Evolutionary conservation across 1,284 basidiomycete genomes (phyloP).

Genomic region (Ceratobasidium sp.): DNA sequence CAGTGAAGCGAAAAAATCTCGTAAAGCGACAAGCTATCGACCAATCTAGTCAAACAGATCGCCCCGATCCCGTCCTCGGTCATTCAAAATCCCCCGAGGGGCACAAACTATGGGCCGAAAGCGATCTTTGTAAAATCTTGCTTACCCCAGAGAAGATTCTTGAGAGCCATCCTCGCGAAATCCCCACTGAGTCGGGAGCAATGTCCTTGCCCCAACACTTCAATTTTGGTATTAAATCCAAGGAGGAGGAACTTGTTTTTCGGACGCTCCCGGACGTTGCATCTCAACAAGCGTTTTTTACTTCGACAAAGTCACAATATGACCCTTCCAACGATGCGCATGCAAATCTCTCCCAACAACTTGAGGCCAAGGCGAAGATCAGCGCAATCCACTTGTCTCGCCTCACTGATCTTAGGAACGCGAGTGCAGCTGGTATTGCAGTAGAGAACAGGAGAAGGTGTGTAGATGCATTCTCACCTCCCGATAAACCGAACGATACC

Average conservation of each 20-base stretch:
- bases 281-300: constrained; percentile 35
- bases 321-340: constrained; percentile 1
- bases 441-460: constrained; percentile 39
- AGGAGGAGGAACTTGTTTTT: constrained; percentile 38
- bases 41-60: constrained; percentile 7
- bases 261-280: constrained; percentile 33
- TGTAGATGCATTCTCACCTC: constrained; percentile 36
- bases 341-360: not conserved
- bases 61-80: constrained; percentile 28
- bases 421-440: constrained; percentile 43
- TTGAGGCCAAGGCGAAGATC: constrained; percentile 29
- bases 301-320: not conserved
- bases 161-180: constrained; percentile 7
- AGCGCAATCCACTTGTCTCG: constrained; percentile 35
- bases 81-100: constrained; percentile 31
- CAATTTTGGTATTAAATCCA: constrained; percentile 36
- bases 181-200: constrained; percentile 4
- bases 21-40: constrained; percentile 18
- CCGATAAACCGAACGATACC: constrained; percentile 39
- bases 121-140: constrained; percentile 39
- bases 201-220: constrained; percentile 23
- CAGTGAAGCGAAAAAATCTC: constrained; percentile 36
- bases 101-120: constrained; percentile 30
- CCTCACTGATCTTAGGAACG: constrained; percentile 31
- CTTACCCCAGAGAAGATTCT: constrained; percentile 39